These are phyloP conservation scores for Prorocentrum cordatum DNA, from an alignment of 169 alveolate species.

Conservation along the genomic window DNA sequence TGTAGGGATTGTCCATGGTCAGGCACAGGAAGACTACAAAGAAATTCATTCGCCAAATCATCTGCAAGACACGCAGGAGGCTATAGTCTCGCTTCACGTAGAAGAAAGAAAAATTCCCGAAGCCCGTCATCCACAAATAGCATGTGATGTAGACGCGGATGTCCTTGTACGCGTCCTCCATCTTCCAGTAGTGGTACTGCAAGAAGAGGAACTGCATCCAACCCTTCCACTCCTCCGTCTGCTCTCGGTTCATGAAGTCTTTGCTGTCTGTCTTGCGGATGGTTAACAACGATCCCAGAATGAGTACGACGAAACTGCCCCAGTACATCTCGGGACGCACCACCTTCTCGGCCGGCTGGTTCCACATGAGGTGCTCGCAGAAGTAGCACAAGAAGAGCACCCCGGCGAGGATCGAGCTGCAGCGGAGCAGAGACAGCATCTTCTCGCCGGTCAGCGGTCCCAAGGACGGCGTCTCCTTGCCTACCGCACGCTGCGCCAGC, in stretches of 20 bases:
- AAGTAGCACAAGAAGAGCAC: too few species aligned
- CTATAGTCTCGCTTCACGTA: conserved; percentile 1
- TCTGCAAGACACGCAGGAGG: neutral
- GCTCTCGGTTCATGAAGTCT: conserved; percentile 12
- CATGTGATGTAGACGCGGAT: conserved; percentile 33
- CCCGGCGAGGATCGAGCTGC: too few species aligned
- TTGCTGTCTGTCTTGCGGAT: neutral
- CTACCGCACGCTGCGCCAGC: too few species aligned
- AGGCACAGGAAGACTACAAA: conserved; percentile 5
- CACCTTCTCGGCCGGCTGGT: neutral
- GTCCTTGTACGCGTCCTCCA: conserved; percentile 32
- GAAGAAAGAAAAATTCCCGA: conserved; percentile 15
- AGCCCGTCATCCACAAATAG: conserved; percentile 49
- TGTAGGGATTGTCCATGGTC: conserved; percentile 5
- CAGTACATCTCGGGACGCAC: neutral
- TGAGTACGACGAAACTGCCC: conserved; percentile 7
- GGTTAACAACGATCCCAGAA: neutral
- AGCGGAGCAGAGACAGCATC: too few species aligned
- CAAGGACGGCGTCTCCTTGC: too few species aligned
- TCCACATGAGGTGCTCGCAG: too few species aligned
- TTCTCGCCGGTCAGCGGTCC: too few species aligned
- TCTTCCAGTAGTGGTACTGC: conserved; percentile 28
- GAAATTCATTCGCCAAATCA: conserved; percentile 26
- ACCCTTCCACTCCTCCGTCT: conserved; percentile 49
- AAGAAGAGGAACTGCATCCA: conserved; percentile 53